Base-by-base conservation (phyloP, 257 asterid genomes). In the Solanum pimpinellifolium region DNA sequence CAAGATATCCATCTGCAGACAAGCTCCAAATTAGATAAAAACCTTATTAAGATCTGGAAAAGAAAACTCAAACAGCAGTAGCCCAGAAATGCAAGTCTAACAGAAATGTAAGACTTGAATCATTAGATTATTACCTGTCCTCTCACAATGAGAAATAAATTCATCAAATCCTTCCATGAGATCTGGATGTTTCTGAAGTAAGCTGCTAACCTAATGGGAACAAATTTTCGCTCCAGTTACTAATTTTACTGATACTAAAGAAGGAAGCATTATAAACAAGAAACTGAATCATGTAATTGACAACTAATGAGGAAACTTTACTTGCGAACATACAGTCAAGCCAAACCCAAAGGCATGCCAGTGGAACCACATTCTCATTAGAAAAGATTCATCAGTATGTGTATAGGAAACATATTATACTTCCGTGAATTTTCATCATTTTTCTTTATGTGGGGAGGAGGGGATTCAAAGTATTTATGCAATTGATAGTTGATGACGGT, bases 101-200 rank as follows among this genome's bases (percentile, higher is more conserved):
- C 69, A 49, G 68, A 49, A 46, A 78, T 39, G 62, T 66, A 83
- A 87, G 81, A 86, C 86, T 31, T 31, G 76, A 85, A 88, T 15
- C 29, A 31, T 46, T 84, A 90, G 60, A 85, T 81, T 83, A 70
- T 85, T 92, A 94, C 95, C 96, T 76, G 73, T 91, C 90, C 89
- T 92, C 89, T 93, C 98, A 66, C 85, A 83, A 80, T 89, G 91
- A 81, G 91, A 83, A 77, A 92, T 78, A 88, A 94, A 91, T 84
- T 88, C 92, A 75, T 94, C 94, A 31, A 94, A 93, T 56, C 93
- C 95, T 88, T 92, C 94, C 91, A 92, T 88, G 86, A 94, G 92
- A 83, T 92, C 96, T 46, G 93, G 90, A 89, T 94, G 90, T 86
- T 86, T 84, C 90, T 92, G 94, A 60, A 92, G 91, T 87, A 94